Percentiles rank a stretch among this genome's conserved stretches.
These are phyloP conservation scores for Akanthomyces dipterigenus DNA, from an alignment of 2,329 filamentous ascomycete genomes.

Conservation along the genomic window DNA sequence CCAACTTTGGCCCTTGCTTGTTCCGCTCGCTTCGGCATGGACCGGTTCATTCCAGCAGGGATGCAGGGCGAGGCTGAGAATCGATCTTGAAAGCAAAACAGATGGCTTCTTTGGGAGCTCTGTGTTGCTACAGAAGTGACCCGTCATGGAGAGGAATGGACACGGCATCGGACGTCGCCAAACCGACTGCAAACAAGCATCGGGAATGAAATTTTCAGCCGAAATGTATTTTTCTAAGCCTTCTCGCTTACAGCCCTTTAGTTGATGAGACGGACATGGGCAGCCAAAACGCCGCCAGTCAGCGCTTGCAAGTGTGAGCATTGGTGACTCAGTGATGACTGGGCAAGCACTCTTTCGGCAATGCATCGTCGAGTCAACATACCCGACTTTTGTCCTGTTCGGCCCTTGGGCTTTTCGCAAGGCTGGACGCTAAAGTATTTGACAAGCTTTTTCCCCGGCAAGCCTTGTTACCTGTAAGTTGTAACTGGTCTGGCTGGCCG, in stretches of 20 bases:
- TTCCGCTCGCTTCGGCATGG: no score
- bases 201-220: background rate
- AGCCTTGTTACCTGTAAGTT: background rate
- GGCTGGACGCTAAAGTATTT: background rate
- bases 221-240: no score
- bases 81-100: background rate
- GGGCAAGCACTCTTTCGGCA: background rate
- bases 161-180: background rate
- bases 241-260: no score
- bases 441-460: background rate
- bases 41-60: background rate
- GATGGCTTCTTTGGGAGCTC: background rate
- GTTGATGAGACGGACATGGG: no score
- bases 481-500: background rate
- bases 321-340: background rate
- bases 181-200: background rate
- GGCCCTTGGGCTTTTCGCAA: conserved; percentile 1
- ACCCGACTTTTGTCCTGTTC: background rate
- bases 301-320: no score
- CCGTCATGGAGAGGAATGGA: background rate
- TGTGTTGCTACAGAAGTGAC: background rate
- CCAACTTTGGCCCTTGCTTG: no score
- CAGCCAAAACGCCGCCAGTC: no score
- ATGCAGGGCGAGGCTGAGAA: background rate
- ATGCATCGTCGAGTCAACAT: background rate